Evolutionary conservation across 805 yeast species (phyloP), one percentile per base, ranked within the genome.

Genomic region (Nakazawaea anatomiae): DNA sequence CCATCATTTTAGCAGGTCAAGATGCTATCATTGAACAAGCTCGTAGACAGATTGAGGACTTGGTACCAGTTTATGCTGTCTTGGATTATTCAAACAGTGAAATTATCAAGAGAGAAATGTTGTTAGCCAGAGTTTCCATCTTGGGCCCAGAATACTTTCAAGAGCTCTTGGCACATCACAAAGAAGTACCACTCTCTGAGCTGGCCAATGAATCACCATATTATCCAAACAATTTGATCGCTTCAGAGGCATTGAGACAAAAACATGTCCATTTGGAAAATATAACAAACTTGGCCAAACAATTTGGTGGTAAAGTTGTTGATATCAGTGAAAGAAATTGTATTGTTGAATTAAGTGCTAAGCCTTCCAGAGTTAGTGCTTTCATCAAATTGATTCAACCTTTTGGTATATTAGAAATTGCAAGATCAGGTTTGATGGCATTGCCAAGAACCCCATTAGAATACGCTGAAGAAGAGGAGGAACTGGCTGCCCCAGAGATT

Each of bases 351-450:
- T 79, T 94, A 58, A 77, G 88, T 57, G 99, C 98, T 49, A 91
- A 92, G 67, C 99, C 98, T 38, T 81, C 87, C 49, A 82, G 97
- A 69, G 78, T 94, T 56, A 76, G 92, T 42, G 83, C 95, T 40
- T 91, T 91, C 68, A 80, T 94, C 65, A 87, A 87, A 56, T 80
- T 94, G 65, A 76, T 91, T 64, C 94, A 89, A 67, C 99, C 99
- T 43, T 94, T 94, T 65, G 99, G 99, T 64, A 84, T 94, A 52
- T 78, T 94, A 63, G 99, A 94, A 72, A 87, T 92, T 61, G 96
- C 97, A 42, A 82, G 99, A 73, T 86, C 96, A 29, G 99, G 99
- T 72, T 89, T 92, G 95, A 90, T 94, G 92, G 99, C 98, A 8
- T 78, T 94, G 62, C 95, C 98, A 64, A 85, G 97, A 79, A 89